Evolutionary conservation across 805 yeast genomes (phyloP), one percentile per base, ranked within the genome.

Genomic region (Saturnispora saitoi): DNA sequence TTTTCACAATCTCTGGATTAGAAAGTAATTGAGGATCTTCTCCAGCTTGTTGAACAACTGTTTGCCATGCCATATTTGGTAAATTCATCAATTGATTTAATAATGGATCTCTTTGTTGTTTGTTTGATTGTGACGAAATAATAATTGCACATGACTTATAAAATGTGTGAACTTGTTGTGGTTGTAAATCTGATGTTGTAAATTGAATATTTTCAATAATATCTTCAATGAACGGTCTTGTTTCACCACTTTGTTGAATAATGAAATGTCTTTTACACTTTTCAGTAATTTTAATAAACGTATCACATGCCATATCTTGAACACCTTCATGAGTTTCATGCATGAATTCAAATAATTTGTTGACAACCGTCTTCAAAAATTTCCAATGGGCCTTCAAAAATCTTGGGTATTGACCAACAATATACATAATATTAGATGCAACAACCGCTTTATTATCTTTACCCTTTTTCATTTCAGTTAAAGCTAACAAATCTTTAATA

Each of bases 281-380:
- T 57, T 80, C 83, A 20, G 96, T 87, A 65, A 93, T 93, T 67
- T 93, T 93, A 63, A 91, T 91, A 64, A 93, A 93, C 0, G 99
- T 93, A 67, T 93, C 99, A 73, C 99, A 93, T 8, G 99, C 99
- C 99, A 93, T 93, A 68, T 93, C 99, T 70, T 93, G 99, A 53
- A 93, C 99, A 71, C 99, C 99, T 68, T 91, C 99, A 68, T 93
- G 99, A n/a, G 97, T 89, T 74, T 93, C 99, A 71, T 93, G 98
- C 99, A 93, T 93, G 62, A 93, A 93, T 67, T 93, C 99, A 67
- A 93, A 93, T 59, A 93, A 75, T 67, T 93, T 93, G 69, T 87
- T 83, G 52, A 93, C 91, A 40, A 93, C 99, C 0, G 98, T 93
- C 66, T 90, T 91, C 64, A 93, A 71, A 60, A 93, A 93, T 66